phyloP scores from a whole-genome alignment of 768 basidiomycete genomes.

The Gymnopilus junonius region DNA sequence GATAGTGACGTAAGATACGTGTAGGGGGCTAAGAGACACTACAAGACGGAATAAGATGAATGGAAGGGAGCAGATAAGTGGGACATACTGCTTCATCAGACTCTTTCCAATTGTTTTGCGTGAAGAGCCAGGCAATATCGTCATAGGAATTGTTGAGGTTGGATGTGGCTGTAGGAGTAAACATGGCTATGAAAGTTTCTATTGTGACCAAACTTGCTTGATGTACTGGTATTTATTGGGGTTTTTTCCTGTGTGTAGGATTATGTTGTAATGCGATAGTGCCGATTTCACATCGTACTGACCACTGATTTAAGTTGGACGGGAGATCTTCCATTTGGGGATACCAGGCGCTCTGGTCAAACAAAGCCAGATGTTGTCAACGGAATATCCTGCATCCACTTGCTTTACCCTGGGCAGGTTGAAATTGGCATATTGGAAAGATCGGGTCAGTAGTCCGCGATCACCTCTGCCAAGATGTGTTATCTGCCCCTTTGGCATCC shows the following conservation, averaged over 20 bases:
- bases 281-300: too few species aligned
- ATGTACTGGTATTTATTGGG: neutral
- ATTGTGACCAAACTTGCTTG: neutral
- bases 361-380: neutral
- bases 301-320: neutral
- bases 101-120: neutral
- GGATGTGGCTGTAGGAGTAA: neutral
- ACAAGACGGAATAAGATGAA: neutral
- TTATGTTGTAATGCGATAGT: neutral
- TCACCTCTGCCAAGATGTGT: too few species aligned
- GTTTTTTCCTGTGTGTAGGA: neutral
- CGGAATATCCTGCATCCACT: neutral
- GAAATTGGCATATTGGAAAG: neutral
- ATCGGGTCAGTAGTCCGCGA: too few species aligned
- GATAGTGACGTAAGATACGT: neutral
- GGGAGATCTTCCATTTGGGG: neutral
- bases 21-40: neutral
- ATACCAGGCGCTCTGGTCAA: neutral
- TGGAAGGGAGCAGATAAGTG: neutral
- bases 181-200: neutral
- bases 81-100: neutral
- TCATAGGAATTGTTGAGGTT: neutral
- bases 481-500: too few species aligned
- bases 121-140: neutral
- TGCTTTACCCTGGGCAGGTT: neutral